phyloP scores from a whole-genome alignment of 2,329 filamentous ascomycete genomes.

The Aureobasidium sp. region DNA sequence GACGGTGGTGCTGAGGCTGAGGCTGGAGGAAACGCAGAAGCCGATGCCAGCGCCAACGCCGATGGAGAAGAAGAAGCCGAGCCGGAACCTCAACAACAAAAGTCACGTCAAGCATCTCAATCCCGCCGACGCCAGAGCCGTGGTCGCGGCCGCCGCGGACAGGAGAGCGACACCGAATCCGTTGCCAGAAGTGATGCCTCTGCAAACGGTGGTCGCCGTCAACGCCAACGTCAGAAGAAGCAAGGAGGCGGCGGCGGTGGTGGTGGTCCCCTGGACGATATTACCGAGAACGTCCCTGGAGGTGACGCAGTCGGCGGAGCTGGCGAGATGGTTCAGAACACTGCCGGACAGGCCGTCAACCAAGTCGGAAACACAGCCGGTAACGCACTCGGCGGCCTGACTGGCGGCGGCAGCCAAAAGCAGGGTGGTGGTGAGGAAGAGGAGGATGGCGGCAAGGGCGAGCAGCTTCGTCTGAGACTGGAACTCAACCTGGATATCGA shows the following conservation, averaged over 20 bases:
- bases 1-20: conserved; percentile 25
- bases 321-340: conserved; percentile 50
- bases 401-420: conserved; percentile 37
- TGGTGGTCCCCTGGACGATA: conserved; percentile 47
- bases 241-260: conserved; percentile 37
- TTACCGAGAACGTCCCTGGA: conserved; percentile 48
- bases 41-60: conserved; percentile 35
- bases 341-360: conserved; percentile 41
- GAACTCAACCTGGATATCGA: conserved; percentile 58
- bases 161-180: conserved; percentile 48
- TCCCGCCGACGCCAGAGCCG: conserved; percentile 44
- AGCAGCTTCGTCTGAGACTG: conserved; percentile 49
- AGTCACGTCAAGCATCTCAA: conserved; percentile 33
- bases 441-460: conserved; percentile 36
- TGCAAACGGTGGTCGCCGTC: conserved; percentile 47
- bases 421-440: conserved; percentile 24
- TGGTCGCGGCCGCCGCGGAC: conserved; percentile 38
- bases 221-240: conserved; percentile 48
- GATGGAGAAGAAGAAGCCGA: conserved; percentile 35
- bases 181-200: conserved; percentile 49
- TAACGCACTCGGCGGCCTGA: conserved; percentile 43
- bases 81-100: conserved; percentile 37
- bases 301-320: conserved; percentile 48
- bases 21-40: conserved; percentile 25
- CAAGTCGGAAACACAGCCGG: conserved; percentile 39